phyloP scores from a whole-genome alignment of 768 basidiomycete species.

The Thelephora aurantiotincta region DNA sequence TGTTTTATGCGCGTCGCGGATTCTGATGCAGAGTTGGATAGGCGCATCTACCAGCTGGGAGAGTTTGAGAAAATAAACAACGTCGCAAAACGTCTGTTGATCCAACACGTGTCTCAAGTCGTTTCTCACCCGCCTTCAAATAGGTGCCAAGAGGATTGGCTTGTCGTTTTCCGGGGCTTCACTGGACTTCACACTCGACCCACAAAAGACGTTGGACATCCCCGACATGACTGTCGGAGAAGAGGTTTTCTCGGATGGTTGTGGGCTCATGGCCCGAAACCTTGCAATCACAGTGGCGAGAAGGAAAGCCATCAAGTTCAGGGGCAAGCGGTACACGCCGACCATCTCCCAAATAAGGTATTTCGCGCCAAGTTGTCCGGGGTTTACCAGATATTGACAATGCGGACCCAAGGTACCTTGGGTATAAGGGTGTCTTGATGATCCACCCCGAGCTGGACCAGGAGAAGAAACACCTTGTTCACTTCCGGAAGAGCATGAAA shows the following conservation, averaged over 20 bases:
- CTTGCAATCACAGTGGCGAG: conserved; percentile 39
- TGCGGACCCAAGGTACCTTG: conserved; percentile 32
- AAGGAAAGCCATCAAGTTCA: conserved; percentile 39
- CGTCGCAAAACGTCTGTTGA: conserved; percentile 39
- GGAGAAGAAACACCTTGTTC: conserved; percentile 29
- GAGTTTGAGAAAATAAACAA: conserved; percentile 51
- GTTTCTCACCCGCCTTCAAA: background rate
- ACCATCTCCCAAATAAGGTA: conserved; percentile 52
- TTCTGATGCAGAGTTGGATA: conserved; percentile 40
- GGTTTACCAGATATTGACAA: background rate
- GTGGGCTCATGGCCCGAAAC: conserved; percentile 43
- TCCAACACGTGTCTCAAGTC: background rate
- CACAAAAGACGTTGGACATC: conserved; percentile 35
- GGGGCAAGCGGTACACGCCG: conserved; percentile 42
- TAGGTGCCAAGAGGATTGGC: conserved; percentile 59
- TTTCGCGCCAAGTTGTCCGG: background rate
- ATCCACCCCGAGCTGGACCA: conserved; percentile 44
- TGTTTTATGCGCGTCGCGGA: conserved; percentile 47
- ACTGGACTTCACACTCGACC: conserved; percentile 41
- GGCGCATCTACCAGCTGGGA: conserved; percentile 40
- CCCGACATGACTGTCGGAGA: conserved; percentile 42
- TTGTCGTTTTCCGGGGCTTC: conserved; percentile 52
- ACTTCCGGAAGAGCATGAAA: conserved; percentile 59
- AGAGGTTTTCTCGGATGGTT: conserved; percentile 54
- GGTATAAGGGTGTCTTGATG: conserved; percentile 63